Evolutionary conservation across 148 eudicot genomes (phyloP), one percentile per base, ranked within the genome.

Genomic region (Gaultheria prostrata): DNA sequence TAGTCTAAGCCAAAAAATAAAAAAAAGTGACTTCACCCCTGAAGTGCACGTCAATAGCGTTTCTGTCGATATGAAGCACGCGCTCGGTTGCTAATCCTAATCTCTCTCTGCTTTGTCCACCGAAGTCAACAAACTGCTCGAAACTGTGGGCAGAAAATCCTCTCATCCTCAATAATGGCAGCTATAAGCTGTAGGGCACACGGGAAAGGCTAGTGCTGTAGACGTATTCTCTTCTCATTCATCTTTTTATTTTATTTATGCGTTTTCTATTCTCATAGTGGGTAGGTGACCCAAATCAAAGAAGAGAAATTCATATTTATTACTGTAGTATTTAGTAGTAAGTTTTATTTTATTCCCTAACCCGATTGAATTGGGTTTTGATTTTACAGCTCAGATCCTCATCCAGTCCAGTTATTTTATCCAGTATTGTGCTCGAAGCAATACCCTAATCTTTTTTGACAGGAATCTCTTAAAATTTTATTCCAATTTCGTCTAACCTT

Each of bases 401-500:
- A 81, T 70, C 83, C 65, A 50, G 9, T 71, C 6, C 43, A 5
- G 43, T 39, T 39, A 39, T 39, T 39, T 39, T 39, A 39, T 39
- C 43, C 43, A 39, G 43, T 39, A 39, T 39, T 39, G 18, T 67
- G 35, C 72, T 24, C 20, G 4, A 32, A 13, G 48, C 51, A 72
- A 39, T 24, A 35, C 83, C 50, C 56, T 49, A 57, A 21, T 78
- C 53, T 39, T 76, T 76, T 63, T 61, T 69, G 77, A 71, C 73
- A 50, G 78, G 59, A 80, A 43, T 79, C 79, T 24, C 46, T 71
- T 71, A 33, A 49, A 30, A 9, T 65, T 13, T 6, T 30, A 71
- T 20, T 81, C 84, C 70, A 51, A 53, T 50, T 85, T 57, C 39
- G 30, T 50, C 69, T 75, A 85, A 59, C 50, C 20, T 59, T 70